Conservation (phyloP, 164 flowering plant genomes). For the Liquidambar formosana region DNA sequence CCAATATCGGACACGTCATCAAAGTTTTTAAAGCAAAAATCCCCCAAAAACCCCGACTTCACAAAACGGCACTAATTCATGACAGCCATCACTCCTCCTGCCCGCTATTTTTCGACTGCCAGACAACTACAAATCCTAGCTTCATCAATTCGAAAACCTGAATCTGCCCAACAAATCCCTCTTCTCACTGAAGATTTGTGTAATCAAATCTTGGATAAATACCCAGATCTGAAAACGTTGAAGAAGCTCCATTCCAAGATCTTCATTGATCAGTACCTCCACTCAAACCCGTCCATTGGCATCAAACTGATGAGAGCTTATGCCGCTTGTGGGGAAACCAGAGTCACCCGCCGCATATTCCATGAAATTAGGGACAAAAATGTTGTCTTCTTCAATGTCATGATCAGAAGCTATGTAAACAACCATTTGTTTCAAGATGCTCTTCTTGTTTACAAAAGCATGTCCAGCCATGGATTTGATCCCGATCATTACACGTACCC, state of each 20-base stretch:
- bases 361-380: constrained; percentile 32
- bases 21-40: no score
- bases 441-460: constrained; percentile 16
- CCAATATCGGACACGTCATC: no score
- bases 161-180: not conserved
- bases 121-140: constrained; percentile 7
- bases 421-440: constrained; percentile 25
- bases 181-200: constrained; percentile 11
- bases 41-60: no score
- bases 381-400: constrained; percentile 35
- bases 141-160: constrained; percentile 5
- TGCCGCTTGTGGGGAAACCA: constrained; percentile 20
- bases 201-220: constrained; percentile 19
- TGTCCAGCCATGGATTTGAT: constrained; percentile 19
- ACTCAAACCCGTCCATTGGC: constrained; percentile 22
- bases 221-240: constrained; percentile 33
- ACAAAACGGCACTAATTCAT: no score
- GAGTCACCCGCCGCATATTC: constrained; percentile 25
- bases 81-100: not conserved
- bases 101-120: constrained; percentile 19
- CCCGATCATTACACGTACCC: constrained; percentile 40
- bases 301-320: constrained; percentile 39
- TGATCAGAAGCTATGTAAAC: constrained; percentile 39
- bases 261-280: constrained; percentile 15
- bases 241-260: constrained; percentile 30